Conservation (phyloP, 2,329 filamentous ascomycete species). For the Camptophora hylomeconis region DNA sequence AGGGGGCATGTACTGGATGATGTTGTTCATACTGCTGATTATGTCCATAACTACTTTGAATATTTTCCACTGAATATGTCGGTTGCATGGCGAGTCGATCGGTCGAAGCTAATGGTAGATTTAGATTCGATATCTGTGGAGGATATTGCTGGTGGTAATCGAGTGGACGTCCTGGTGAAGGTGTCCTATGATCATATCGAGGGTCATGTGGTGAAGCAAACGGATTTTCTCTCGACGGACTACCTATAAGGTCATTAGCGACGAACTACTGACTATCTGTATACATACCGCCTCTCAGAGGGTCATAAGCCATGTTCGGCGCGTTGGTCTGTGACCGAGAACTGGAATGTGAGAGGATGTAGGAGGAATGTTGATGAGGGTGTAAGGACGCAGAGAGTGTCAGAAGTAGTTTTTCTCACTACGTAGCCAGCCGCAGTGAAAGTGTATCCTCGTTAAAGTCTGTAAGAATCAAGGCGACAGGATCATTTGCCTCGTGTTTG, state of each 20-base stretch:
- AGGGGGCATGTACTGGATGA: slow-evolving; percentile 26
- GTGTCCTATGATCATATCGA: slow-evolving; percentile 47
- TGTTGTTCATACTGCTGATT: slow-evolving; percentile 44
- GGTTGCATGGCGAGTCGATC: slow-evolving; percentile 75
- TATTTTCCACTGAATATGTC: slow-evolving; percentile 63
- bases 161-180: slow-evolving; percentile 63
- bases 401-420: too few relatives aligned
- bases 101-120: slow-evolving; percentile 54
- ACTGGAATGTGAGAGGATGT: background rate
- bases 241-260: too few relatives aligned
- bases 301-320: too few relatives aligned
- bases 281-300: too few relatives aligned
- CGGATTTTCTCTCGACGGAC: slow-evolving; percentile 28
- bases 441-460: too few relatives aligned
- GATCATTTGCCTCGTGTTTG: too few relatives aligned
- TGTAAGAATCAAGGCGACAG: too few relatives aligned
- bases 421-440: too few relatives aligned
- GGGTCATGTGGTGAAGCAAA: slow-evolving; percentile 37
- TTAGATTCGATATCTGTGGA: slow-evolving; percentile 41
- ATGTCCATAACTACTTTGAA: slow-evolving; percentile 49
- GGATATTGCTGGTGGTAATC: slow-evolving; percentile 67
- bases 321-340: slow-evolving; percentile 8
- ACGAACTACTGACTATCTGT: too few relatives aligned
- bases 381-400: too few relatives aligned
- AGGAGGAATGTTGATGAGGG: background rate